phyloP scores from a whole-genome alignment of 768 basidiomycete species.

The Infundibulicybe gibba region DNA sequence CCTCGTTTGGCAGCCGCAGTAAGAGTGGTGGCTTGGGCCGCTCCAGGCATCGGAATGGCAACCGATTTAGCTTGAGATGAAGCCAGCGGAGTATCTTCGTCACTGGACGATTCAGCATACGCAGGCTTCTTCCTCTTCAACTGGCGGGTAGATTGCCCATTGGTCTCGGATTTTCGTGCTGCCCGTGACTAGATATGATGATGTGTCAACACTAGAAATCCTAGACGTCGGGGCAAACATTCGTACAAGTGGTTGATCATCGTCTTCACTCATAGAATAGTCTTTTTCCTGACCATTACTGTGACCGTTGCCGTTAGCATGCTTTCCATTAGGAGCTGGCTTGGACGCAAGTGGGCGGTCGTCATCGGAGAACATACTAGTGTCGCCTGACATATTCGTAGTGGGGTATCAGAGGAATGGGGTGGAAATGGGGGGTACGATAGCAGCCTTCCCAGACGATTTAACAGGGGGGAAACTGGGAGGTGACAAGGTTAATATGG shows the following conservation, averaged over 20 bases:
- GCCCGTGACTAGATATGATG: slow-evolving; percentile 48
- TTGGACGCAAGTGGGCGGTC: slow-evolving; percentile 49
- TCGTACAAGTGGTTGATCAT: slow-evolving; percentile 70
- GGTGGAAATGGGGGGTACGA: slow-evolving; percentile 14
- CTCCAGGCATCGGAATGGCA: slow-evolving; percentile 37
- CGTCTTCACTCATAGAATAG: slow-evolving; percentile 62
- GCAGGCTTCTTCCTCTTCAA: slow-evolving; percentile 61
- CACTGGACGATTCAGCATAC: slow-evolving; percentile 58
- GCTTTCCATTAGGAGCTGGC: slow-evolving; percentile 35
- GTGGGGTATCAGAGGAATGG: slow-evolving; percentile 15
- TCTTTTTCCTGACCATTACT: slow-evolving; percentile 32
- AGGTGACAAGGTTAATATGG: slow-evolving; percentile 24
- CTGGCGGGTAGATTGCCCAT: slow-evolving; percentile 28
- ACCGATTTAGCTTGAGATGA: slow-evolving; percentile 65
- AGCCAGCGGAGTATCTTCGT: slow-evolving; percentile 70
- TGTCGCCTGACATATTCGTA: slow-evolving; percentile 39
- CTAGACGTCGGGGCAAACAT: background rate
- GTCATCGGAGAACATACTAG: slow-evolving; percentile 55
- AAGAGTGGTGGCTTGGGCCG: slow-evolving; percentile 32
- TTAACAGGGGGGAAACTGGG: slow-evolving; percentile 8
- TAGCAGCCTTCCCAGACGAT: slow-evolving; percentile 6
- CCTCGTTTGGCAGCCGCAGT: slow-evolving; percentile 13
- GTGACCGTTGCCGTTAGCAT: slow-evolving; percentile 43
- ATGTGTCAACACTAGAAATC: slow-evolving; percentile 14
- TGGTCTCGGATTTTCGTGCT: slow-evolving; percentile 42